Base-by-base conservation (phyloP, 352 stramenopile species). In the Nothophytophthora sp. region DNA sequence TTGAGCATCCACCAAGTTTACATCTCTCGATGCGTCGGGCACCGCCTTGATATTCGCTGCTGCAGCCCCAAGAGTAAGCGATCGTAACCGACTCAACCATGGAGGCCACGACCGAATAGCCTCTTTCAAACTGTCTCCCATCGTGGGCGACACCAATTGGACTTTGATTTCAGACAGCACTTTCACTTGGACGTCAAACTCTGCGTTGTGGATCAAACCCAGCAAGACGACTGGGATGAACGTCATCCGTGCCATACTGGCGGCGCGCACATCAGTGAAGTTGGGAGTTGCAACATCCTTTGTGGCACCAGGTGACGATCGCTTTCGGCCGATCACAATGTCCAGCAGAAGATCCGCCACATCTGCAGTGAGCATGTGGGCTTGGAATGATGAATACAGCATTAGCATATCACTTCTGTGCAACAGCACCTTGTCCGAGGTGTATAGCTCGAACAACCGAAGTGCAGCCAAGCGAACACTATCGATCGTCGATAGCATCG, bases 391-490 rank as follows among this genome's bases (percentile, higher is more conserved):
- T 8, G 68, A 73, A 29, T 82, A 64, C 16, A 92, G 41, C 62
- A 90, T 86, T 11, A 90, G 48, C 44, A 86, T 70, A 29, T 92
- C 82, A 33, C 56, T 63, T 39, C 71, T 73, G 37, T 74, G 70
- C 24, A 91, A 51, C 39, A 79, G 22, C 9, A 89, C 68, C 36
- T 79, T 86, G 24, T 92, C 77, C 4, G 68, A 70, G 20, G 74
- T 88, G 43, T 91, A 90, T 3, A 73, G 44, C 53, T 93, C 81
- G 32, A 92, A 89, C 2, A 92, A 45, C n/a, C 54, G 62, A 25
- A 93, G 56, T 13, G 68, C 72, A 55, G 79, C 71, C 5, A 90
- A 56, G 5, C 82, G 78, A 16, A 93, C 63, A 30, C 64, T 69
- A 11, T 76, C 63, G 29, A 69, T 61, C 8, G 60, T 24, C 10